phyloP scores from a whole-genome alignment of 202 grass and related monocot species.

The Schoenoplectus triqueter region DNA sequence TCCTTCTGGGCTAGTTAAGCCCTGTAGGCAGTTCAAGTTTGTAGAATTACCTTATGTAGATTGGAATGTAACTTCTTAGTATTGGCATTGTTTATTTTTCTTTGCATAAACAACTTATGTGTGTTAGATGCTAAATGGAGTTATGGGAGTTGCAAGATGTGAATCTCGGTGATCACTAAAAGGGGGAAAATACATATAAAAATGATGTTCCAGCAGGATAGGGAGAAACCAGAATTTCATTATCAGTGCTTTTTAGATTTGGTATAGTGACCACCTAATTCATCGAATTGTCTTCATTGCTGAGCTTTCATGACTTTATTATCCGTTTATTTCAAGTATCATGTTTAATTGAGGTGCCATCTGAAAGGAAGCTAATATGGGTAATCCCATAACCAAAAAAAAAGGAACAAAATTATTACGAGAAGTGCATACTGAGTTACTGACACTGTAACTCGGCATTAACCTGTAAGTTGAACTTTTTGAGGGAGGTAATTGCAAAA shows the following conservation, averaged over 20 bases:
- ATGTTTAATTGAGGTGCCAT: neutral
- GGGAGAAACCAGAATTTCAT: neutral
- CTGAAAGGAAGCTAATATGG: neutral
- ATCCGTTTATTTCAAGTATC: neutral
- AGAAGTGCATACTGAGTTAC: too few species aligned
- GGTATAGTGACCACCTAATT: slow-evolving; percentile 3
- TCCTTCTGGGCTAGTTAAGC: slow-evolving; percentile 13
- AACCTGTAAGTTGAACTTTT: too few species aligned
- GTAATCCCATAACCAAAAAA: too few species aligned
- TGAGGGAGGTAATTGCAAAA: too few species aligned
- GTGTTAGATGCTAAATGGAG: neutral
- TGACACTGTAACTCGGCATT: too few species aligned
- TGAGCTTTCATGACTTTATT: slow-evolving; percentile 2
- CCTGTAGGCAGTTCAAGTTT: slow-evolving; percentile 13
- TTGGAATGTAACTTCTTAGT: slow-evolving; percentile 7
- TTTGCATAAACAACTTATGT: neutral
- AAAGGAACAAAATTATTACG: too few species aligned
- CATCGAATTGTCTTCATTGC: neutral
- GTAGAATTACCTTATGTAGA: slow-evolving; percentile 14
- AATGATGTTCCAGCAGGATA: too few species aligned
- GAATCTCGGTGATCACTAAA: neutral
- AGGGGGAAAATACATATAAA: neutral
- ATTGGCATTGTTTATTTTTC: neutral
- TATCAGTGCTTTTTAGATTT: neutral
- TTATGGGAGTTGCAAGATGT: neutral